Evolutionary conservation across 2,329 filamentous ascomycete genomes (phyloP).

Genomic region (Chaetomiaceae sp.): DNA sequence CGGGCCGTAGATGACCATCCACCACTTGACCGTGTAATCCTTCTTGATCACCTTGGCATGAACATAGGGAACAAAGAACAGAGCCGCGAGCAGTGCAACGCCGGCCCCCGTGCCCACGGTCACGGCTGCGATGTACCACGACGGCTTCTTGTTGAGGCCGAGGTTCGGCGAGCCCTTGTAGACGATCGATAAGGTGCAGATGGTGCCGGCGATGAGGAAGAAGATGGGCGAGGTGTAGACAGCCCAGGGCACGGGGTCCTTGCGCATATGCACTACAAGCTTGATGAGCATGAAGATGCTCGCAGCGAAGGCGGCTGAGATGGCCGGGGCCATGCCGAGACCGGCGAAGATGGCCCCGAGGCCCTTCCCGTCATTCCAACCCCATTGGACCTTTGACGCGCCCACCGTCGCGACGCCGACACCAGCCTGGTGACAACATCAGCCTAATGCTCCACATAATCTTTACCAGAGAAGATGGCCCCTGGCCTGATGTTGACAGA

Average conservation of each 20-base stretch:
- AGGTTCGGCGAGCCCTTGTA: slow-evolving; percentile 73
- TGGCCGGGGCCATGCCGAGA: slow-evolving; percentile 63
- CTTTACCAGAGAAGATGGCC: too few relatives aligned
- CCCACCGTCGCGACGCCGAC: slow-evolving; percentile 63
- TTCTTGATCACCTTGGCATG: slow-evolving; percentile 62
- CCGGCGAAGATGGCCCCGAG: slow-evolving; percentile 67
- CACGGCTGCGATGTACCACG: slow-evolving; percentile 60
- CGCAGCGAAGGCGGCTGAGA: slow-evolving; percentile 59
- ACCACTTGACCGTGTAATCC: slow-evolving; percentile 60
- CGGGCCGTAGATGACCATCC: slow-evolving; percentile 56
- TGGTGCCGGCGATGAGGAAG: slow-evolving; percentile 68
- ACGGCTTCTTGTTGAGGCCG: slow-evolving; percentile 58
- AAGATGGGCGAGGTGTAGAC: slow-evolving; percentile 68
- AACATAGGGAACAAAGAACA: slow-evolving; percentile 71
- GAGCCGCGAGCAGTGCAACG: slow-evolving; percentile 49
- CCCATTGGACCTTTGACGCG: slow-evolving; percentile 58
- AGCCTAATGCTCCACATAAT: too few relatives aligned
- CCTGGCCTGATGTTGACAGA: too few relatives aligned
- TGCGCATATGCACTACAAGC: slow-evolving; percentile 62
- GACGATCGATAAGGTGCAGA: slow-evolving; percentile 71
- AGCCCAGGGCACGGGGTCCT: slow-evolving; percentile 65
- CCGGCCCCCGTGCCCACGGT: slow-evolving; percentile 59
- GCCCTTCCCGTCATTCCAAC: slow-evolving; percentile 62
- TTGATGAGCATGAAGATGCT: slow-evolving; percentile 69
- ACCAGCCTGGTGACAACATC: slow-evolving; percentile 47